phyloP scores from a whole-genome alignment of 441 rosid species.

The Rhodomyrtus psidioides region DNA sequence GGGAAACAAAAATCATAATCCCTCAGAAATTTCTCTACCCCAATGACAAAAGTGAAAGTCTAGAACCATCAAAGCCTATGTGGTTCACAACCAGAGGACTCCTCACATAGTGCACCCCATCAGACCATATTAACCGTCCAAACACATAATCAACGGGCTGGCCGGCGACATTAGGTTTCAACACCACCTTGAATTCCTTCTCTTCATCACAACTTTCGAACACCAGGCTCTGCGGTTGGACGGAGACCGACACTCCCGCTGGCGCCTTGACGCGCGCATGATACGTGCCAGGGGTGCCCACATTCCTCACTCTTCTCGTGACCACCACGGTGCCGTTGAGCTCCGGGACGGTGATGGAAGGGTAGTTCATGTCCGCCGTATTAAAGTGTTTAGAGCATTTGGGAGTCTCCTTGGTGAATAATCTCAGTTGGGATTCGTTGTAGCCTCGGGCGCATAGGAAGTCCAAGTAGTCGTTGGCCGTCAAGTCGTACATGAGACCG shows the following conservation, averaged over 20 bases:
- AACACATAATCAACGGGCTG: neutral
- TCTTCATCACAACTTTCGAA: conserved; percentile 1
- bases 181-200: conserved; percentile 3
- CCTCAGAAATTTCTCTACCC: neutral
- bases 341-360: conserved; percentile 1
- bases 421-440: neutral
- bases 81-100: conserved; percentile 3
- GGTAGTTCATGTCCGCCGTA: conserved; percentile 2
- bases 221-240: neutral
- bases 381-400: neutral
- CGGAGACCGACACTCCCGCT: neutral
- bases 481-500: conserved; percentile 1
- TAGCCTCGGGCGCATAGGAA: conserved; percentile 8
- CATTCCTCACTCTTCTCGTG: conserved; percentile 5
- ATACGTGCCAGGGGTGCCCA: neutral
- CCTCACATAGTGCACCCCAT: conserved; percentile 6
- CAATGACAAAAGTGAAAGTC: neutral
- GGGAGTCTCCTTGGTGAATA: neutral
- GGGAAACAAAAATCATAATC: neutral
- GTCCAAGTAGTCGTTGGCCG: conserved; percentile 1
- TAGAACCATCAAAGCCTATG: neutral
- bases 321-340: neutral
- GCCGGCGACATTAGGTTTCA: neutral
- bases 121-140: conserved; percentile 7
- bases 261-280: neutral